A percentile compares a stretch with the other conserved stretches of the same genome.
Evolutionary conservation across 345 rosid species (phyloP).

Genomic region (Aquilaria malaccensis): DNA sequence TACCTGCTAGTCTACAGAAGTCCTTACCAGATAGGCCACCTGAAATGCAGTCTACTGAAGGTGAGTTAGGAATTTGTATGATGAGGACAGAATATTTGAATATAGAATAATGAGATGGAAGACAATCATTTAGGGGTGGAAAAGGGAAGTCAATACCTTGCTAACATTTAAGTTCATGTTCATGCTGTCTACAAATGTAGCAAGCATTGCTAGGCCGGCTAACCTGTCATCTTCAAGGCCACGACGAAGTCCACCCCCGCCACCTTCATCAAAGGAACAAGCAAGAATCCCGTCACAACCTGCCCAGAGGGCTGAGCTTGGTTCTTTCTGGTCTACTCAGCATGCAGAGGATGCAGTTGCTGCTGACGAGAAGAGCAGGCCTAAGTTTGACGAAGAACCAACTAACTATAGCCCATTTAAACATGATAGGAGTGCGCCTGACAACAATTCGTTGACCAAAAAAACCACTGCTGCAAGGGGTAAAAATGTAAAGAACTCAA

Average conservation of each 20-base stretch:
- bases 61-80: conserved; percentile 22
- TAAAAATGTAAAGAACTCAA: conserved; percentile 29
- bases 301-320: conserved; percentile 45
- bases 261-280: conserved; percentile 40
- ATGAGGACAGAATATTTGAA: not conserved
- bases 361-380: conserved; percentile 43
- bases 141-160: not conserved
- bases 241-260: conserved; percentile 80
- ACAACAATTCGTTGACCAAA: conserved; percentile 29
- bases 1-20: conserved; percentile 70
- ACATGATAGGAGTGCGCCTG: conserved; percentile 35
- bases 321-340: conserved; percentile 93
- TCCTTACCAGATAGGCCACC: conserved; percentile 81
- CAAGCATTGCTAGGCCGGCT: conserved; percentile 45
- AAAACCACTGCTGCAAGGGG: conserved; percentile 40
- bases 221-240: conserved; percentile 62
- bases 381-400: conserved; percentile 63
- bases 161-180: conserved; percentile 1
- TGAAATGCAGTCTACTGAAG: conserved; percentile 57
- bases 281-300: conserved; percentile 17
- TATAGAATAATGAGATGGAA: not conserved
- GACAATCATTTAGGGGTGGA: not conserved
- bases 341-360: conserved; percentile 54
- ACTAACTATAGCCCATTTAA: conserved; percentile 29
- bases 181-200: conserved; percentile 14